These are phyloP conservation scores for Flaveria floridana DNA, from an alignment of 140 eudicot species.

Conservation along the genomic window DNA sequence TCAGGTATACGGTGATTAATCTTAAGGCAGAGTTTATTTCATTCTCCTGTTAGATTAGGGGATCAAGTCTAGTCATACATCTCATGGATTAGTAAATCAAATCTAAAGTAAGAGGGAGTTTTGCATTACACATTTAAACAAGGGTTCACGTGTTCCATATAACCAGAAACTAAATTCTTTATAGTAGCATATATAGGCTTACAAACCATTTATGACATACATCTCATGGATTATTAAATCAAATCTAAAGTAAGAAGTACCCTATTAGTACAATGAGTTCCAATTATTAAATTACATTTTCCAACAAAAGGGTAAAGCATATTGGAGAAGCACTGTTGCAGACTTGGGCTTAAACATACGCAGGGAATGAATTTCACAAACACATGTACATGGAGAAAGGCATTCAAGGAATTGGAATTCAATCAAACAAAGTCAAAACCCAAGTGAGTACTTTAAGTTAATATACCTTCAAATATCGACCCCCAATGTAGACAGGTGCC, in stretches of 20 bases:
- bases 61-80: not conserved
- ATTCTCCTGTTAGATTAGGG: not conserved
- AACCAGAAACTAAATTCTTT: no score
- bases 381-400: not conserved
- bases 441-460: not conserved
- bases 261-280: not conserved
- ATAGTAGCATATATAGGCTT: no score
- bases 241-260: not conserved
- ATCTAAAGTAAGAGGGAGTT: not conserved
- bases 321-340: not conserved
- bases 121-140: not conserved
- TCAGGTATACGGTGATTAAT: not conserved
- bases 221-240: not conserved
- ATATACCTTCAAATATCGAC: conserved; percentile 90
- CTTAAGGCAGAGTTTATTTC: not conserved
- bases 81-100: not conserved
- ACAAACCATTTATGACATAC: not conserved
- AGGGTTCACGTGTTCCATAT: no score
- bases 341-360: not conserved
- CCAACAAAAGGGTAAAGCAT: not conserved
- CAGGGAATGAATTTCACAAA: not conserved
- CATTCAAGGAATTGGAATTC: not conserved
- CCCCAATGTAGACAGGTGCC: conserved; percentile 79
- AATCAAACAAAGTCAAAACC: conserved; percentile 17
- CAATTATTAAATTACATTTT: not conserved